Percentiles rank a stretch among this genome's conserved stretches.
Evolutionary conservation across 139 green algal species (phyloP).

Genomic region (Pleodorina starrii): DNA sequence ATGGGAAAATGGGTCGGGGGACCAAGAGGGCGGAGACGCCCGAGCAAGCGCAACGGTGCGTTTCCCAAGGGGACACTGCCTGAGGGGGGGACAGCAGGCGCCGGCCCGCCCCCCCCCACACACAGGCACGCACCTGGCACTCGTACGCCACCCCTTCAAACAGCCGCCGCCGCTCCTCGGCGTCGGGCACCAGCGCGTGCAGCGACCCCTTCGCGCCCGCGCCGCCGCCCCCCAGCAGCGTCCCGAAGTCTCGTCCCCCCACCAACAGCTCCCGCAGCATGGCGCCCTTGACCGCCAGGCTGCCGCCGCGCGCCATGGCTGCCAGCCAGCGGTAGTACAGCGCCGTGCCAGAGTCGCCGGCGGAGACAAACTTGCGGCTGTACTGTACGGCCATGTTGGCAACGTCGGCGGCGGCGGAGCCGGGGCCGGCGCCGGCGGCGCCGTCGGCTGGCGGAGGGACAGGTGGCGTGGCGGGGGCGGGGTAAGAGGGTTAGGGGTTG

Average conservation of each 20-base stretch:
- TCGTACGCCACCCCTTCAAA: slow-evolving; percentile 83
- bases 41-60: too few species aligned
- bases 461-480: too few species aligned
- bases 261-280: slow-evolving; percentile 64
- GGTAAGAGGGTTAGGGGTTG: too few species aligned
- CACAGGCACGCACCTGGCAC: slow-evolving; percentile 67
- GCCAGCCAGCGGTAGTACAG: slow-evolving; percentile 90
- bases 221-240: slow-evolving; percentile 62
- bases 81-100: background rate
- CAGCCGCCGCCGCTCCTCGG: slow-evolving; percentile 66
- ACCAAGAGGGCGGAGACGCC: too few species aligned
- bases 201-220: slow-evolving; percentile 59
- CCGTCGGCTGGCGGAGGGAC: too few species aligned
- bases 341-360: slow-evolving; percentile 63
- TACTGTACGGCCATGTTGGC: slow-evolving; percentile 70
- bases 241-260: slow-evolving; percentile 62
- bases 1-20: background rate
- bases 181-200: slow-evolving; percentile 66
- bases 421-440: background rate
- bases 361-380: slow-evolving; percentile 69
- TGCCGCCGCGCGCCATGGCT: slow-evolving; percentile 55
- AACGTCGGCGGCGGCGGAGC: slow-evolving; percentile 51
- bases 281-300: slow-evolving; percentile 68
- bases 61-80: too few species aligned
- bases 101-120: background rate